These are phyloP conservation scores for Auricularia sp. DNA, from an alignment of 768 basidiomycete genomes.

Conservation along the genomic window DNA sequence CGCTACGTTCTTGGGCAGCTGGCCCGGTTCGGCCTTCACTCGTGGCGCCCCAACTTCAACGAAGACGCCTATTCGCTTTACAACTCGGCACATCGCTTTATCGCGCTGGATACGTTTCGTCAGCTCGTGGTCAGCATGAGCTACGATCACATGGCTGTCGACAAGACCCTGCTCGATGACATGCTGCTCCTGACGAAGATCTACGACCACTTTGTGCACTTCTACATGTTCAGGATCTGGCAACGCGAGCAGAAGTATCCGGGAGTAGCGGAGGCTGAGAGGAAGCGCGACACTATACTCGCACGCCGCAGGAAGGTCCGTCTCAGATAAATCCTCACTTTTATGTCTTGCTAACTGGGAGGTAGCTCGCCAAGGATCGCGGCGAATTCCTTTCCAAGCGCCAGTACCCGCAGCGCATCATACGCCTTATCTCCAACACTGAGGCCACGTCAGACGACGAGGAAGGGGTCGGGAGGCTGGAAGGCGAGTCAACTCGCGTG, in stretches of 20 bases:
- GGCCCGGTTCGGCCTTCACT: not conserved
- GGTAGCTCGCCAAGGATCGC: not conserved
- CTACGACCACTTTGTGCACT: not conserved
- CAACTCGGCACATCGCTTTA: not conserved
- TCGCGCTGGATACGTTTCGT: not conserved
- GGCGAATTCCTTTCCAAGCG: not conserved
- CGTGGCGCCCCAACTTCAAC: not conserved
- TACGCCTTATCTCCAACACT: not conserved
- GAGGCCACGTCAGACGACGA: not conserved
- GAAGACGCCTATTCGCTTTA: not conserved
- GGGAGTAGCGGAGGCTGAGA: not conserved
- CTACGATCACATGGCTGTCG: not conserved
- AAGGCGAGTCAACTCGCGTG: not conserved
- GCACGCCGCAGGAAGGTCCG: not conserved
- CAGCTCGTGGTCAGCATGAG: not conserved
- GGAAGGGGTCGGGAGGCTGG: not conserved
- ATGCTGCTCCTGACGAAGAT: not conserved
- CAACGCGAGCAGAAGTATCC: not conserved
- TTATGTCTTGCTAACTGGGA: not conserved
- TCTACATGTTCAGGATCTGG: not conserved
- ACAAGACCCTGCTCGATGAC: not conserved
- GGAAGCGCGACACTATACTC: not conserved
- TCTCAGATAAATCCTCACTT: not conserved
- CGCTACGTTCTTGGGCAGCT: not conserved
- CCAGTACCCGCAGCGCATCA: not conserved